Conservation (phyloP, 345 rosid species). For the Sonneratia alba region DNA sequence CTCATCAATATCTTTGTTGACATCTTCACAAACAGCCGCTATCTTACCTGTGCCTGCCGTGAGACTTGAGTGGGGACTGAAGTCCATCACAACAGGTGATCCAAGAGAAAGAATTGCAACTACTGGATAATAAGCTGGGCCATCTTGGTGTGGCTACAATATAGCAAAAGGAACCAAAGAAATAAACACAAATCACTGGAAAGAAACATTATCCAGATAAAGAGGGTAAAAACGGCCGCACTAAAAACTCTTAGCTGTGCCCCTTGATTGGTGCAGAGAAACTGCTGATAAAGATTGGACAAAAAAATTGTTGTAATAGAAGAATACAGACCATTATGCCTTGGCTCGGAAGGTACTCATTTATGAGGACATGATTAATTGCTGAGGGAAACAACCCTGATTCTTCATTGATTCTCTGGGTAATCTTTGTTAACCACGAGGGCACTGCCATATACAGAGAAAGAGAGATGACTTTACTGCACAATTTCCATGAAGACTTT, state of each 20-base stretch:
- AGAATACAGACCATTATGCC: constrained; percentile 64
- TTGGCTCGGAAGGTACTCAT: constrained; percentile 77
- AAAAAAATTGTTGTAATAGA: neutral
- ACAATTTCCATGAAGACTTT: neutral
- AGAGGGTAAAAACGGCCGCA: neutral
- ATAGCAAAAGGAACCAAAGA: neutral
- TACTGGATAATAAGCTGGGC: constrained; percentile 87
- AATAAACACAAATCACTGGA: neutral
- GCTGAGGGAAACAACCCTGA: constrained; percentile 62
- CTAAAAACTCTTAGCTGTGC: neutral
- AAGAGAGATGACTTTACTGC: neutral
- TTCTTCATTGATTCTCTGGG: constrained; percentile 46
- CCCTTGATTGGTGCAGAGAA: neutral
- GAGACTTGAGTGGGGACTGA: constrained; percentile 61
- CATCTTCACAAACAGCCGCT: constrained; percentile 7
- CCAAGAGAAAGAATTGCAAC: constrained; percentile 83
- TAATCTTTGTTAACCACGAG: constrained; percentile 53
- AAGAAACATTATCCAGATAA: neutral
- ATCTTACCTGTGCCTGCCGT: constrained; percentile 12
- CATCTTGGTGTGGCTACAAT: constrained; percentile 86
- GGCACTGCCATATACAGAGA: constrained; percentile 52
- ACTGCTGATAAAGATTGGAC: neutral
- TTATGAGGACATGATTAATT: constrained; percentile 83
- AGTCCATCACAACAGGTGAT: constrained; percentile 79
- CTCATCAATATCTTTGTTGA: constrained; percentile 15